Base-by-base conservation (phyloP, 148 eudicot genomes). In the Amaranthus hypochondriacus region DNA sequence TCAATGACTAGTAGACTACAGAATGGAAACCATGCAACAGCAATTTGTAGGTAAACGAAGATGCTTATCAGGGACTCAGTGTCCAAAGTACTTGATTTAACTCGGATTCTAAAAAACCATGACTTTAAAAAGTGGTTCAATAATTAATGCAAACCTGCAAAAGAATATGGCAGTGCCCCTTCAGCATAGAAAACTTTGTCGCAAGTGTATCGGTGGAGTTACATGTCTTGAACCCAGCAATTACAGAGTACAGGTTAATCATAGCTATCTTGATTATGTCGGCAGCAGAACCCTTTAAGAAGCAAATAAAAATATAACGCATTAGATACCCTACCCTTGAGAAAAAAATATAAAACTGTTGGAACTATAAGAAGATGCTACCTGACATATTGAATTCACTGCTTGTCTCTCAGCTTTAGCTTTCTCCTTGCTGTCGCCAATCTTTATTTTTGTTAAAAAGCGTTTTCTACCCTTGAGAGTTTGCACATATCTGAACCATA, bases 371-470 rank as follows among this genome's bases (percentile, higher is more conserved):
- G 46, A 48, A 68, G 13, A 46, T 59, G 59, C 61, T 77, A 92
- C 98, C 93, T 92, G 99, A 84, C 99, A 95, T 68, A 92, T 95
- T 46, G 99, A 95, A 86, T 95, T 95, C 75, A 95, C 97, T 69
- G 99, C 99, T 86, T 95, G 99, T 80, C 99, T 84, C 84, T 95
- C 87, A 70, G 99, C 99, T 86, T 89, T 95, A 54, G 92, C 93
- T 82, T 87, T 92, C 82, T 95, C 99, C 83, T 88, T 85, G 63
- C 70, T 80, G 75, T 89, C 84, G 65, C 98, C 98, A 70, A 88
- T 57, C 76, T 87, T 86, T 52, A 94, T 94, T 75, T 91, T 94
- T 69, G 96, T 81, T 80, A 94, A 83, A 79, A 89, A 95, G 61
- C 97, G 96, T 75, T 92, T 95, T 79, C 99, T 87, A 68, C 99